Conservation (phyloP, 495 filamentous ascomycete species). For the Penicillium daleae region DNA sequence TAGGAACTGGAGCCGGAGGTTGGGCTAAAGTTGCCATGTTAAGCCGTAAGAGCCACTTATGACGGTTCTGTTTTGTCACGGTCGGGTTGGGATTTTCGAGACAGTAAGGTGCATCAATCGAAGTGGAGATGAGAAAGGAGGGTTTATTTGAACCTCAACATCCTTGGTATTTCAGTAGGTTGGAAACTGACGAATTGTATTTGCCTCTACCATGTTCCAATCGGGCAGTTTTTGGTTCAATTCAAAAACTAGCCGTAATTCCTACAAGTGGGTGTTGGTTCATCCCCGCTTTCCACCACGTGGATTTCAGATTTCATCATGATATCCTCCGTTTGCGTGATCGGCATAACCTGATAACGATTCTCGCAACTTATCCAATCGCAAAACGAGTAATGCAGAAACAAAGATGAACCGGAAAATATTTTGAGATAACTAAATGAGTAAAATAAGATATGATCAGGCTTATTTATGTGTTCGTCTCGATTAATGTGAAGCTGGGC, state of each 20-base stretch:
- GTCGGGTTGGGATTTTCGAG: background rate
- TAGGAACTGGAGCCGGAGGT: slow-evolving; percentile 18
- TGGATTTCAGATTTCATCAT: slow-evolving; percentile 23
- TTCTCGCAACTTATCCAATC: background rate
- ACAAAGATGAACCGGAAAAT: background rate
- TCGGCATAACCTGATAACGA: background rate
- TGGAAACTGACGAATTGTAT: background rate
- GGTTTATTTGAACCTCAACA: slow-evolving; percentile 1
- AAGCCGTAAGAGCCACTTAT: background rate
- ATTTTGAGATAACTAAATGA: background rate
- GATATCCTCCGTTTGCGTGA: slow-evolving; percentile 31
- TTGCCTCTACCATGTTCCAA: background rate
- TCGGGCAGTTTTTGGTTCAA: slow-evolving; percentile 7
- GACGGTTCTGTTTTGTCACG: background rate
- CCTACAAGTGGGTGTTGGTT: background rate
- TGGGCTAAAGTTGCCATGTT: slow-evolving; percentile 6
- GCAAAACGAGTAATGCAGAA: background rate
- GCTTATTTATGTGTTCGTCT: too few species aligned
- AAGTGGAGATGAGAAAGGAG: background rate
- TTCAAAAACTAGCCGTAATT: background rate
- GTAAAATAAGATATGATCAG: background rate
- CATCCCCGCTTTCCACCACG: slow-evolving; percentile 7
- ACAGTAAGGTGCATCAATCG: background rate
- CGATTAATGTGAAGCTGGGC: background rate
- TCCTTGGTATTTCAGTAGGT: background rate